These are phyloP conservation scores for Ajuga reptans DNA, from an alignment of 305 asterid species.

Conservation along the genomic window DNA sequence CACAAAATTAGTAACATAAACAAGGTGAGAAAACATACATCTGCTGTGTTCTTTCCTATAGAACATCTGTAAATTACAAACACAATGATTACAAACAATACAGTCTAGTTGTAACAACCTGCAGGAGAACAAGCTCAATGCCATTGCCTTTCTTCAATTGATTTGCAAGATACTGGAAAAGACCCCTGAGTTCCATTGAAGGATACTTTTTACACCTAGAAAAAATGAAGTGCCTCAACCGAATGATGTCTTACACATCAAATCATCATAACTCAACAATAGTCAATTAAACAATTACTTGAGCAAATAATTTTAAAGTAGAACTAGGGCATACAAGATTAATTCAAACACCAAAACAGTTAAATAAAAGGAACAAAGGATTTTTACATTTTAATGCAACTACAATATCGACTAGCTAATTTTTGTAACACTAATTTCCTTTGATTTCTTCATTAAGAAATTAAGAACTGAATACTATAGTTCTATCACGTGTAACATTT, in stretches of 20 bases:
- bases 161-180: slow-evolving; percentile 94
- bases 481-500: background rate
- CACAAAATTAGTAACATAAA: slow-evolving; percentile 21
- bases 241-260: slow-evolving; percentile 12
- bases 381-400: background rate
- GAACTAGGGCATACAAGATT: slow-evolving; percentile 4
- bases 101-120: slow-evolving; percentile 41
- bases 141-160: slow-evolving; percentile 97
- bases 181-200: slow-evolving; percentile 98
- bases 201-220: slow-evolving; percentile 97
- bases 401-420: background rate
- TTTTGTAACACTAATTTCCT: background rate
- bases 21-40: slow-evolving; percentile 5
- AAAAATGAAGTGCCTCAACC: slow-evolving; percentile 16
- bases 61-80: background rate
- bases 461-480: background rate
- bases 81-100: background rate
- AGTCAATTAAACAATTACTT: slow-evolving; percentile 4
- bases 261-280: slow-evolving; percentile 19
- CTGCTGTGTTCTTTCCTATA: background rate
- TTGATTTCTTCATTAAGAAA: background rate
- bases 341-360: background rate
- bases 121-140: slow-evolving; percentile 92
- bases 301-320: background rate
- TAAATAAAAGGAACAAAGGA: background rate